Conservation (phyloP, 257 asterid species). For the Solanum habrochaites region DNA sequence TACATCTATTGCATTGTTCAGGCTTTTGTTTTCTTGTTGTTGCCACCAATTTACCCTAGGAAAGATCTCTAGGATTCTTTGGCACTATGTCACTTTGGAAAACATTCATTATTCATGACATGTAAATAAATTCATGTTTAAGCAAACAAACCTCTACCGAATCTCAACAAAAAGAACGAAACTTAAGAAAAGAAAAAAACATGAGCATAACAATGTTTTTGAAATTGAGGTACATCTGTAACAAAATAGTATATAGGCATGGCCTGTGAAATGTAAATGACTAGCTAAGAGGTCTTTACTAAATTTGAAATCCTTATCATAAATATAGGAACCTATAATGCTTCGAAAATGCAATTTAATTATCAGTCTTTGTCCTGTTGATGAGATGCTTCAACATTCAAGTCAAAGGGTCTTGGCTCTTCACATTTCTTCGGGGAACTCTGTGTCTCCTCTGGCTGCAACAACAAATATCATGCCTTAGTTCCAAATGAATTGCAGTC, state of each 20-base stretch:
- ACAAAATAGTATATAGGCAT: neutral
- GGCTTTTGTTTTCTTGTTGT: neutral
- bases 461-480: neutral
- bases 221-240: neutral
- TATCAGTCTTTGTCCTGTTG: neutral
- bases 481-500: neutral
- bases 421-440: neutral
- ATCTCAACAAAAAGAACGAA: neutral
- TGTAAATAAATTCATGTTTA: neutral
- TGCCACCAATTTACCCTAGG: neutral
- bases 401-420: constrained; percentile 3
- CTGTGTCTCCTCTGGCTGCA: neutral
- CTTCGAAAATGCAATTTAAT: neutral
- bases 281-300: neutral
- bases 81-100: neutral
- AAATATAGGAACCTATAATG: neutral
- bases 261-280: neutral
- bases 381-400: constrained; percentile 2
- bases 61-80: neutral
- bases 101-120: neutral
- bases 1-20: neutral
- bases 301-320: neutral
- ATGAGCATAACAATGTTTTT: neutral
- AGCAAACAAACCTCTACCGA: neutral
- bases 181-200: neutral